Conservation (phyloP, 208 protist genomes). For the Leptomonas pyrrhocoris region DNA sequence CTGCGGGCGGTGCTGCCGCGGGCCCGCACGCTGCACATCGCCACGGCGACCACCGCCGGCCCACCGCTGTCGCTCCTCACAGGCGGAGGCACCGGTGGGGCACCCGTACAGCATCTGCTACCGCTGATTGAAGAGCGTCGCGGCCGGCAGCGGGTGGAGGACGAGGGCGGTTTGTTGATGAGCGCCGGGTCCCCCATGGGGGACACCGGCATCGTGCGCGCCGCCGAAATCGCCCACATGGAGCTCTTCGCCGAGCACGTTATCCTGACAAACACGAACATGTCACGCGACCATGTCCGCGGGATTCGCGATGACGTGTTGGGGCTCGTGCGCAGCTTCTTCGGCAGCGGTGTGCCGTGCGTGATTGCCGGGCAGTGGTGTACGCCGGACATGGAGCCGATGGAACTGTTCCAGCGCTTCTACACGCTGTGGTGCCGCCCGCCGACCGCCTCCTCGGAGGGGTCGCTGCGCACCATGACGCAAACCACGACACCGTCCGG, state of each 20-base stretch:
- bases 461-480: background rate
- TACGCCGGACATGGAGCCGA: conserved; percentile 88
- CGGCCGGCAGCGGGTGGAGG: conserved; percentile 18
- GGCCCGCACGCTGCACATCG: conserved; percentile 46
- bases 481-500: background rate
- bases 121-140: background rate
- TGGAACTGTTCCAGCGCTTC: conserved; percentile 77
- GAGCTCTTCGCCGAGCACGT: conserved; percentile 88
- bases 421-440: conserved; percentile 57
- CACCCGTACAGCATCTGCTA: background rate
- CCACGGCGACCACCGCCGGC: conserved; percentile 29
- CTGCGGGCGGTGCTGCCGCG: conserved; percentile 51
- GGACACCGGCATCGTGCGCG: conserved; percentile 54
- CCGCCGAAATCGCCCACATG: conserved; percentile 73
- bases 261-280: conserved; percentile 82
- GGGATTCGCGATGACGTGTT: conserved; percentile 66
- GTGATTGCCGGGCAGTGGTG: conserved; percentile 88
- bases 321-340: conserved; percentile 71
- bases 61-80: background rate
- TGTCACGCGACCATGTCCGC: conserved; percentile 44
- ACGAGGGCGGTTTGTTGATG: conserved; percentile 35
- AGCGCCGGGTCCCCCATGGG: conserved; percentile 28
- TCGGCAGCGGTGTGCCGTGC: conserved; percentile 74
- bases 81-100: background rate
- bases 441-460: conserved; percentile 3